These are phyloP conservation scores for Candida hispaniensis DNA, from an alignment of 805 yeast species.

Conservation along the genomic window DNA sequence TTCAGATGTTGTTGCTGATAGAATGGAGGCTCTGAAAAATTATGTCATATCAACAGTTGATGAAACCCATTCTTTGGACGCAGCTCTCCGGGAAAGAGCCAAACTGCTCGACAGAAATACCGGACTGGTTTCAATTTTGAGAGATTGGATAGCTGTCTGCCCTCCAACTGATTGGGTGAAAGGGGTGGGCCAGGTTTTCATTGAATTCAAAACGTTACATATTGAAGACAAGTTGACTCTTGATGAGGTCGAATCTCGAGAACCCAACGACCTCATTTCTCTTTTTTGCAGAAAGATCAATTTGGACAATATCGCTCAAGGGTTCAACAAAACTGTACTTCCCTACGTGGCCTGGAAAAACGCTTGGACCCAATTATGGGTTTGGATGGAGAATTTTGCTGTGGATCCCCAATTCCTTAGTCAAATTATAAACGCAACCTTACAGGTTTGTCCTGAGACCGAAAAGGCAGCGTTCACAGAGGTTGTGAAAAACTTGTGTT, in stretches of 20 bases:
- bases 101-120: too few species aligned
- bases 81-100: too few species aligned
- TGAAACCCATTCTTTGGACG: too few species aligned
- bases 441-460: slow-evolving; percentile 2
- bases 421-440: too few species aligned
- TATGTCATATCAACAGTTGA: too few species aligned
- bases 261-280: neutral
- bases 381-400: too few species aligned
- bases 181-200: slow-evolving; percentile 5
- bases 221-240: slow-evolving; percentile 1
- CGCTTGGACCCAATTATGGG: slow-evolving; percentile 1
- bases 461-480: neutral
- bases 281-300: neutral
- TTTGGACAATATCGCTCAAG: neutral
- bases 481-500: slow-evolving; percentile 1
- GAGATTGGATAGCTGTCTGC: too few species aligned
- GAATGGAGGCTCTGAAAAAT: too few species aligned
- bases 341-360: slow-evolving; percentile 5
- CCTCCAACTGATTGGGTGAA: slow-evolving; percentile 2
- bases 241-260: slow-evolving; percentile 2
- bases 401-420: too few species aligned
- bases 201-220: slow-evolving; percentile 4
- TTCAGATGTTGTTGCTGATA: too few species aligned
- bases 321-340: neutral
- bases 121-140: too few species aligned